Evolutionary conservation across 148 eudicot genomes (phyloP).

Genomic region (Selenicereus undatus): DNA sequence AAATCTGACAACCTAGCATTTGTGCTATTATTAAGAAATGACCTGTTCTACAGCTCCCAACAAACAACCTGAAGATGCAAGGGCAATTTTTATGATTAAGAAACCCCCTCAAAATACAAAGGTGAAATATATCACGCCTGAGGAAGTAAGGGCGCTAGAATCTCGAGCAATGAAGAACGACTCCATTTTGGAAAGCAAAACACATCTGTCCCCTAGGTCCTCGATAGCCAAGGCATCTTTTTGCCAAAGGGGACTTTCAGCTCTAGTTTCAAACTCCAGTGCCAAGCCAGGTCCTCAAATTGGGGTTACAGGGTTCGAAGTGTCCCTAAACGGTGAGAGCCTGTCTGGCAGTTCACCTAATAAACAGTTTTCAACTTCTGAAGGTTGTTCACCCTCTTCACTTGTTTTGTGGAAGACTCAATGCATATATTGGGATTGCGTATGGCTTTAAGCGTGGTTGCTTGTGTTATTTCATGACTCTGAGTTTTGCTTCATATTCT

Average conservation of each 20-base stretch:
- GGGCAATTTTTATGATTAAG: neutral
- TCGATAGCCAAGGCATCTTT: neutral
- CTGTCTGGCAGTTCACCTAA: neutral
- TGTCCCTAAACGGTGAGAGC: neutral
- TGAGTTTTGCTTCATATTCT: too few relatives aligned
- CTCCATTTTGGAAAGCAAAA: neutral
- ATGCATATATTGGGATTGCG: too few relatives aligned
- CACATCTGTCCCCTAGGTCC: neutral
- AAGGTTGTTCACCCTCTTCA: too few relatives aligned
- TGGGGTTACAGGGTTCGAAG: neutral
- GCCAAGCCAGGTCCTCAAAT: neutral
- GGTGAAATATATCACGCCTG: neutral
- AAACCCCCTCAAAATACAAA: neutral
- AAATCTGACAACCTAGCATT: neutral
- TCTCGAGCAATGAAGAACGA: neutral
- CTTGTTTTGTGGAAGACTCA: neutral
- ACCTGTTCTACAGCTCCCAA: neutral
- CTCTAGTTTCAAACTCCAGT: neutral
- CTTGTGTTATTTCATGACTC: too few relatives aligned
- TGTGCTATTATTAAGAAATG: neutral
- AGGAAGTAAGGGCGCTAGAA: neutral
- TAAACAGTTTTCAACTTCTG: neutral
- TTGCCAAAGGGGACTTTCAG: neutral
- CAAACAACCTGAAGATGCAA: neutral
- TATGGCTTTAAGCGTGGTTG: too few relatives aligned